Evolutionary conservation across 2,329 filamentous ascomycete genomes (phyloP).

Genomic region (Epichloe elymi): DNA sequence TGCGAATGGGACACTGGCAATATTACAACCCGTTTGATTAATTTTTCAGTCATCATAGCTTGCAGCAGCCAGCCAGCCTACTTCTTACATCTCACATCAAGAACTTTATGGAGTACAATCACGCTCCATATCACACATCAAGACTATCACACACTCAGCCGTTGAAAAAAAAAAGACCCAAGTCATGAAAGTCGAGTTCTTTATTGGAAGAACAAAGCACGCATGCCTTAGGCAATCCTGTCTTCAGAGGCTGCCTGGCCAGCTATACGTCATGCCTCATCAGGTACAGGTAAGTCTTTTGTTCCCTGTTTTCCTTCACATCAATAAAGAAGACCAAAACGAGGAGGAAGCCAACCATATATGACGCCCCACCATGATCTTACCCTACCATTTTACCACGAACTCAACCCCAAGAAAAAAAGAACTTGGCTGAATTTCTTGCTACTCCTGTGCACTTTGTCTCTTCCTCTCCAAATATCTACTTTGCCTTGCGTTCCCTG

Average conservation of each 20-base stretch:
- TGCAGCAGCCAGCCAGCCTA: too few species aligned
- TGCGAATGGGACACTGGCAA: too few species aligned
- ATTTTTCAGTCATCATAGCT: too few species aligned
- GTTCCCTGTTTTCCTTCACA: conserved; percentile 22
- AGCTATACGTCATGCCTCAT: conserved; percentile 26
- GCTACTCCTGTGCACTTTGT: background rate
- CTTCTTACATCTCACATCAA: too few species aligned
- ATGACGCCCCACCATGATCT: conserved; percentile 33
- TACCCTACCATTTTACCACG: conserved; percentile 21
- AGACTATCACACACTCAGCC: too few species aligned
- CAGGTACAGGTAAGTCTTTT: conserved; percentile 14
- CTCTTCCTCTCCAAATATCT: background rate
- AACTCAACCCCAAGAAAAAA: conserved; percentile 5
- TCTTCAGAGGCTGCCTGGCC: conserved; percentile 24
- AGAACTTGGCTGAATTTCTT: background rate
- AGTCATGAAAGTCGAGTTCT: conserved; percentile 19
- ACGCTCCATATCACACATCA: background rate
- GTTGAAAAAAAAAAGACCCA: background rate
- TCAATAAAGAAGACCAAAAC: conserved; percentile 31
- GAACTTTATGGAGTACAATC: background rate
- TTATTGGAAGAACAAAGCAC: conserved; percentile 27
- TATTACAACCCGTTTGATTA: too few species aligned
- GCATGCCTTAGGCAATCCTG: conserved; percentile 23
- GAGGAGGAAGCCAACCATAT: conserved; percentile 28
- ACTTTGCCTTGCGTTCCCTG: background rate